These are phyloP conservation scores for Boletus huronensis DNA, from an alignment of 768 basidiomycete genomes.

Conservation along the genomic window DNA sequence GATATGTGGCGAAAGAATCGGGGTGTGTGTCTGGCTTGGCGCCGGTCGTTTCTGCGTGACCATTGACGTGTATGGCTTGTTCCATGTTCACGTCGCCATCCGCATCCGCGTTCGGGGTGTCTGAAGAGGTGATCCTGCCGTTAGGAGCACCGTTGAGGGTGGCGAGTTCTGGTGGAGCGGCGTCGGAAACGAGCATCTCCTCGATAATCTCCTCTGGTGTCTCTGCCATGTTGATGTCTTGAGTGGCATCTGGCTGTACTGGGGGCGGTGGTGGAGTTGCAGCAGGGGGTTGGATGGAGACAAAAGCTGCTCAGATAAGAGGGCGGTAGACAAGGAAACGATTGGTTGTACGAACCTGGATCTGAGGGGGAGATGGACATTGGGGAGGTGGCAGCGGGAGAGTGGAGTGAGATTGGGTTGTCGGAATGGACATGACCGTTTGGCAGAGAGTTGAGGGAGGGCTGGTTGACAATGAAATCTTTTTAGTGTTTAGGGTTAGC, in stretches of 20 bases:
- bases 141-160: conserved; percentile 10
- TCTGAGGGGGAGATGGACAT: conserved; percentile 46
- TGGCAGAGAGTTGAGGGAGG: conserved; percentile 44
- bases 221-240: conserved; percentile 58
- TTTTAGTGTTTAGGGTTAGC: conserved; percentile 38
- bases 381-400: conserved; percentile 32
- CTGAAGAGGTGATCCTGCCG: conserved; percentile 34
- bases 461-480: conserved; percentile 21
- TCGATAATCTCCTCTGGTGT: conserved; percentile 18
- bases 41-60: conserved; percentile 13
- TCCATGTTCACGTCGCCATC: conserved; percentile 35
- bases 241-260: conserved; percentile 40
- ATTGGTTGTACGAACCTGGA: conserved; percentile 42
- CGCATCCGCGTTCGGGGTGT: conserved; percentile 18
- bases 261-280: conserved; percentile 48
- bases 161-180: conserved; percentile 10
- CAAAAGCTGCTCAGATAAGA: conserved; percentile 38
- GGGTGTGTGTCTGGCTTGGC: conserved; percentile 20
- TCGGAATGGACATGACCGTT: conserved; percentile 69
- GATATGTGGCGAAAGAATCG: conserved; percentile 34
- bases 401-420: conserved; percentile 43
- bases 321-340: conserved; percentile 21
- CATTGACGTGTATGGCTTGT: conserved; percentile 23
- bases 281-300: conserved; percentile 42
- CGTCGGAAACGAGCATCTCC: conserved; percentile 11